These are phyloP conservation scores for Rosa chinensis DNA, from an alignment of 306 rosid genomes.

Conservation along the genomic window DNA sequence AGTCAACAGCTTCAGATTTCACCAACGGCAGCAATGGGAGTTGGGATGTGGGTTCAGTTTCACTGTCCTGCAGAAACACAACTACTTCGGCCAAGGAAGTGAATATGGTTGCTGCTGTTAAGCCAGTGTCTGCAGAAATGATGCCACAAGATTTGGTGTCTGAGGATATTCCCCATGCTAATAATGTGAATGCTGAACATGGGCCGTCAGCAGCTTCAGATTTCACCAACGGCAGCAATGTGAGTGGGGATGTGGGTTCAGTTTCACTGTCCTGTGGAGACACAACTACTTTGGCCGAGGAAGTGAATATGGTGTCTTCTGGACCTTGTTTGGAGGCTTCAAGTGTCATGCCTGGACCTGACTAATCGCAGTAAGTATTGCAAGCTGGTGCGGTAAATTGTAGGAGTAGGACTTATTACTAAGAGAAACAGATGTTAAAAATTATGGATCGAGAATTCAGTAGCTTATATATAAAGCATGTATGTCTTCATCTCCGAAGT, in stretches of 20 bases:
- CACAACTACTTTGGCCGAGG: constrained; percentile 11
- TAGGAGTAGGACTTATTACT: neutral
- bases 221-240: constrained; percentile 28
- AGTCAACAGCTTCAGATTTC: too few species aligned
- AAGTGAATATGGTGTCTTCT: constrained; percentile 24
- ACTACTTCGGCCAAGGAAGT: neutral
- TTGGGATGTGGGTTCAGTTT: too few species aligned
- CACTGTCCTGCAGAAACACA: too few species aligned
- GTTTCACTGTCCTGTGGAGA: constrained; percentile 22
- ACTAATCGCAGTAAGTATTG: neutral
- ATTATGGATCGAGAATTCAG: neutral
- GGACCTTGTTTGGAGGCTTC: constrained; percentile 4
- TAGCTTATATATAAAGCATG: neutral
- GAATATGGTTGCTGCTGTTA: neutral
- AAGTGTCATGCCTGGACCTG: neutral
- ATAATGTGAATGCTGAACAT: constrained; percentile 23
- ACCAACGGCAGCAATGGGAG: too few species aligned
- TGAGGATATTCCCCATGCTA: constrained; percentile 7
- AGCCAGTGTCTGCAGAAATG: neutral
- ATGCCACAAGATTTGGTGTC: constrained; percentile 7
- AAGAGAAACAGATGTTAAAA: neutral
- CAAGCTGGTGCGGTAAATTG: neutral
- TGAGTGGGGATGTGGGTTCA: constrained; percentile 16
- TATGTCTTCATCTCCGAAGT: neutral
- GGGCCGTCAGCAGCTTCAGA: constrained; percentile 31